Percentiles rank a stretch among this genome's conserved stretches.
Conservation (phyloP, 257 asterid species). For the Fraxinus anomala region DNA sequence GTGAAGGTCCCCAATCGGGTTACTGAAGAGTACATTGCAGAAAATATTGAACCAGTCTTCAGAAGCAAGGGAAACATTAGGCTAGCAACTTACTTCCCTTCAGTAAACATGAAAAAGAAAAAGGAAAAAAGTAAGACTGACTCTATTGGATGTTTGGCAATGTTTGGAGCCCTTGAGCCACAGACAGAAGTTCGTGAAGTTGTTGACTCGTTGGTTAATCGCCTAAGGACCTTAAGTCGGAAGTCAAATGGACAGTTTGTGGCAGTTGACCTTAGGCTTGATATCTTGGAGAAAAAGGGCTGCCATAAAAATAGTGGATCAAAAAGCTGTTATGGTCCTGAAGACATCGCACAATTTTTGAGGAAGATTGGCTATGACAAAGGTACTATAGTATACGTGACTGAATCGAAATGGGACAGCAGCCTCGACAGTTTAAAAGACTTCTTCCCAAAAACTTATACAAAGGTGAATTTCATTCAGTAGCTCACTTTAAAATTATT, state of each 20-base stretch:
- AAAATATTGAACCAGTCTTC: slow-evolving; percentile 67
- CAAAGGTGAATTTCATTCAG: slow-evolving; percentile 53
- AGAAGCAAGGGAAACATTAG: slow-evolving; percentile 75
- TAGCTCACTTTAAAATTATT: slow-evolving; percentile 2
- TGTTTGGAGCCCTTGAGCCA: slow-evolving; percentile 85
- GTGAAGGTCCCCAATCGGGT: slow-evolving; percentile 92
- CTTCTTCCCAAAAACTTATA: slow-evolving; percentile 74
- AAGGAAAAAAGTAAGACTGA: slow-evolving; percentile 55
- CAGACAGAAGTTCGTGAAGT: slow-evolving; percentile 78
- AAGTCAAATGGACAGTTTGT: slow-evolving; percentile 86
- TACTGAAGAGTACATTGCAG: slow-evolving; percentile 67
- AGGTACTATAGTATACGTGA: slow-evolving; percentile 75
- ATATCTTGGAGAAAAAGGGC: slow-evolving; percentile 83
- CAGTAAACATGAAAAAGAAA: slow-evolving; percentile 81
- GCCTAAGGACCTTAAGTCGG: slow-evolving; percentile 69
- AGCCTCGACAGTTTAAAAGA: slow-evolving; percentile 74
- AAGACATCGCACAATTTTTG: slow-evolving; percentile 68
- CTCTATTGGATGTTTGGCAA: slow-evolving; percentile 82
- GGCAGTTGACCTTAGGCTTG: slow-evolving; percentile 85
- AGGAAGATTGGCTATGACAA: slow-evolving; percentile 72
- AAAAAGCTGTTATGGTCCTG: slow-evolving; percentile 79
- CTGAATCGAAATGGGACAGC: slow-evolving; percentile 84
- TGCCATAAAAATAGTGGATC: slow-evolving; percentile 61
- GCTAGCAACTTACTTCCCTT: slow-evolving; percentile 84
- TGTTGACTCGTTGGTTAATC: slow-evolving; percentile 80